phyloP scores from a whole-genome alignment of 2,329 filamentous ascomycete species.

The Xylariaceae sp. region DNA sequence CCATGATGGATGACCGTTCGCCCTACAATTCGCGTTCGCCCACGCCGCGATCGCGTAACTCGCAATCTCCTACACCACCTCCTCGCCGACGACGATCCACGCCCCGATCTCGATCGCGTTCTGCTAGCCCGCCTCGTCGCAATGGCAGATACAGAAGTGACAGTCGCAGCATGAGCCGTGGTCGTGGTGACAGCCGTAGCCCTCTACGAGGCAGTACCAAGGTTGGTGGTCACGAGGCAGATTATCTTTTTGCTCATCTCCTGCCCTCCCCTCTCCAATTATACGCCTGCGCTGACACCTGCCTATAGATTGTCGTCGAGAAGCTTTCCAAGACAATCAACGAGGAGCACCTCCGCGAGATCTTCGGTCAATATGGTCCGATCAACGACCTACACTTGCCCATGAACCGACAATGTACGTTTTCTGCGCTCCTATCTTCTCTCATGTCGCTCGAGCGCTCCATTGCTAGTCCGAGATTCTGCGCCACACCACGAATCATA shows the following conservation, averaged over 20 bases:
- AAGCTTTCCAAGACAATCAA: slow-evolving; percentile 94
- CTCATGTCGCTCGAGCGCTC: too few relatives aligned
- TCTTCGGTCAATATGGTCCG: slow-evolving; percentile 82
- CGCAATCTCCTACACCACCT: slow-evolving; percentile 29
- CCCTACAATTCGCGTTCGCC: slow-evolving; percentile 26
- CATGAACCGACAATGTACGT: slow-evolving; percentile 74
- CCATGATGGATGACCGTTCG: too few relatives aligned
- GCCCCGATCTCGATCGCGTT: slow-evolving; percentile 25
- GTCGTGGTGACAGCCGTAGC: slow-evolving; percentile 22
- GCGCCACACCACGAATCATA: not conserved
- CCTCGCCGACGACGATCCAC: slow-evolving; percentile 25
- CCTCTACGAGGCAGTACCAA: slow-evolving; percentile 28
- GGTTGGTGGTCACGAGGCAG: slow-evolving; percentile 11
- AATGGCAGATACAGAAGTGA: slow-evolving; percentile 30
- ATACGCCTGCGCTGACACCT: not conserved
- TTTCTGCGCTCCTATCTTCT: not conserved
- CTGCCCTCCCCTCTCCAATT: not conserved
- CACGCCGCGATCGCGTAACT: slow-evolving; percentile 33
- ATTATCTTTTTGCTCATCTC: not conserved
- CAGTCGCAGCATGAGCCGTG: slow-evolving; percentile 20
- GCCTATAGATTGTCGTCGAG: slow-evolving; percentile 80
- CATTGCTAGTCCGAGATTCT: too few relatives aligned
- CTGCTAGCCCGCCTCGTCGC: slow-evolving; percentile 26
- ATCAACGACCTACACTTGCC: slow-evolving; percentile 88
- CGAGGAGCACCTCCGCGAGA: slow-evolving; percentile 81